These are phyloP conservation scores for Dendrostoma leiphaemia DNA, from an alignment of 2,329 filamentous ascomycete species.

Conservation along the genomic window DNA sequence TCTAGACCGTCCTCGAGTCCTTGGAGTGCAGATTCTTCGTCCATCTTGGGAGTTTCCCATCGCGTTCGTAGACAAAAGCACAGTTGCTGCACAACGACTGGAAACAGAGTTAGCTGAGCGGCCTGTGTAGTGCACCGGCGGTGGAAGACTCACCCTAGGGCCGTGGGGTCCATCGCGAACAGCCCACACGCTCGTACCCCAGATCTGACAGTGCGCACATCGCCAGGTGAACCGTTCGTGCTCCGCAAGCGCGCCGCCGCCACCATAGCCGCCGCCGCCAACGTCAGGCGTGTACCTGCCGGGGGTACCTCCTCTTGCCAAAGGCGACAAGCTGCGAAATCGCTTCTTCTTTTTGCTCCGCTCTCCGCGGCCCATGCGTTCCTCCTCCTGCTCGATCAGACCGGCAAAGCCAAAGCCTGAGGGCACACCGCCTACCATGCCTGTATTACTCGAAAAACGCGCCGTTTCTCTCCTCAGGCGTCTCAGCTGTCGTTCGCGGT, in stretches of 20 bases:
- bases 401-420: slow-evolving; percentile 49
- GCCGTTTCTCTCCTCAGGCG: slow-evolving; percentile 87
- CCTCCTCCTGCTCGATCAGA: slow-evolving; percentile 61
- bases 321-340: slow-evolving; percentile 83
- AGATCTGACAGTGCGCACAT: slow-evolving; percentile 83
- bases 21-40: slow-evolving; percentile 63
- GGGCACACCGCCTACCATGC: slow-evolving; percentile 75
- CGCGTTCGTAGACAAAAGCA: slow-evolving; percentile 83
- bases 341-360: slow-evolving; percentile 92
- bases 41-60: slow-evolving; percentile 79
- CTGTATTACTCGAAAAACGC: slow-evolving; percentile 81
- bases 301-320: slow-evolving; percentile 65
- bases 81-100: slow-evolving; percentile 92
- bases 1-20: slow-evolving; percentile 29
- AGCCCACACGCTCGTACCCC: slow-evolving; percentile 90
- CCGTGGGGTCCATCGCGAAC: slow-evolving; percentile 88
- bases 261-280: slow-evolving; percentile 69
- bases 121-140: neutral
- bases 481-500: slow-evolving; percentile 86
- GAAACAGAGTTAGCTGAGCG: slow-evolving; percentile 19
- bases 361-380: slow-evolving; percentile 88
- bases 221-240: slow-evolving; percentile 81
- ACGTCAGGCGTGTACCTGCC: slow-evolving; percentile 79
- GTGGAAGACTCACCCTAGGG: slow-evolving; percentile 64
- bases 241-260: slow-evolving; percentile 66